Percentiles rank a stretch among this genome's conserved stretches.
Evolutionary conservation across 192 early-diverging fungal species (phyloP).

Genomic region (Paraglomus occultum): DNA sequence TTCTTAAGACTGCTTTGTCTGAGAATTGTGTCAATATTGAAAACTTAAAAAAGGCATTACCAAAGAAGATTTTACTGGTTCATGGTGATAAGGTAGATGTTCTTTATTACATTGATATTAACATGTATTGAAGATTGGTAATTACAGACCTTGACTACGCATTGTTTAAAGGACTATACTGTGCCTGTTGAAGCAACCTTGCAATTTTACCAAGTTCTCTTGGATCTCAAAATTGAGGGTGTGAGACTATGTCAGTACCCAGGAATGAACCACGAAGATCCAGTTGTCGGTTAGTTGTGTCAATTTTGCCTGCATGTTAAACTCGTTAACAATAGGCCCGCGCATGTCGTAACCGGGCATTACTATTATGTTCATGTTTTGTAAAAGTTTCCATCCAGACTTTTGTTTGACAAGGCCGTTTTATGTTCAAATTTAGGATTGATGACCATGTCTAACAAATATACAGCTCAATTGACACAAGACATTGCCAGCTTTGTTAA

Average conservation of each 20-base stretch:
- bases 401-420: too few species aligned
- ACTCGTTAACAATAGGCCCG: too few species aligned
- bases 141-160: neutral
- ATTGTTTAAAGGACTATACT: conserved; percentile 18
- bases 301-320: neutral
- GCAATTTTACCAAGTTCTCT: conserved; percentile 35
- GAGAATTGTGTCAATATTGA: neutral
- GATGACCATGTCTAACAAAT: conserved; percentile 17
- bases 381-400: too few species aligned
- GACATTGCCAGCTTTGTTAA: conserved; percentile 12
- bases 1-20: conserved; percentile 33
- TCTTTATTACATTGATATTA: neutral
- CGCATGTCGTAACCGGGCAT: too few species aligned
- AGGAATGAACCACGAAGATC: conserved; percentile 39
- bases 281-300: conserved; percentile 31
- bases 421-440: neutral
- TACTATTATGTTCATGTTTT: too few species aligned
- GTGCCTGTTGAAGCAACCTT: conserved; percentile 36
- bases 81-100: conserved; percentile 34
- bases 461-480: neutral
- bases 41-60: conserved; percentile 33
- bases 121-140: neutral
- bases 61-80: conserved; percentile 38
- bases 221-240: conserved; percentile 33
- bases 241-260: conserved; percentile 28